A percentile compares a stretch with the other conserved stretches of the same genome.
These are phyloP conservation scores for Helianthus annuus DNA, from an alignment of 129 eudicot genomes.

Conservation along the genomic window DNA sequence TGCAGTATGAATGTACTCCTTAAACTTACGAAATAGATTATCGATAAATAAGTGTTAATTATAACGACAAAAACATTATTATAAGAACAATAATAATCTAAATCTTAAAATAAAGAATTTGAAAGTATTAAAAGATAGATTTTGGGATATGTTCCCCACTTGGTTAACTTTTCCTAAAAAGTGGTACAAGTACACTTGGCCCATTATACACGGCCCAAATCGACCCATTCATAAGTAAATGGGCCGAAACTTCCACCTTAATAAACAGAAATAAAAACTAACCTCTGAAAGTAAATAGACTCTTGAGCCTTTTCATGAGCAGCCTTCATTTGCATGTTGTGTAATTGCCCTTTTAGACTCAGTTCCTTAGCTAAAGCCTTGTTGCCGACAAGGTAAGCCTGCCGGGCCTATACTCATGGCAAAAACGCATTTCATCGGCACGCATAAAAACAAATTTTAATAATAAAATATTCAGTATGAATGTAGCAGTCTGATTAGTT, in stretches of 20 bases:
- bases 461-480: not conserved
- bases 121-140: not conserved
- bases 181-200: not conserved
- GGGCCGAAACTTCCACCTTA: not conserved
- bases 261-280: not conserved
- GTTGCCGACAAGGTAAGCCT: slow-evolving; percentile 80
- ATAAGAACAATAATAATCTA: not conserved
- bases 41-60: no score
- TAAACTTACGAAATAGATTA: no score
- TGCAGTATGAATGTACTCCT: not conserved
- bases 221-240: not conserved
- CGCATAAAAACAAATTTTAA: not conserved
- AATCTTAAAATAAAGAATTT: not conserved
- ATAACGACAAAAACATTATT: not conserved
- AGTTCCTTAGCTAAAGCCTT: slow-evolving; percentile 82
- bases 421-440: not conserved
- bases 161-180: not conserved
- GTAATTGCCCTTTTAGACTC: slow-evolving; percentile 79
- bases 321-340: slow-evolving; percentile 87
- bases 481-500: not conserved
- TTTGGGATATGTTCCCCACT: not conserved
- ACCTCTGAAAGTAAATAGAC: slow-evolving; percentile 82
- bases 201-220: not conserved
- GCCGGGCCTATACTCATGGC: slow-evolving; percentile 53
- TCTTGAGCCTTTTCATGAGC: slow-evolving; percentile 89